Conservation (phyloP, 192 early-diverging fungal genomes). For the Pilobolus umbonatus region DNA sequence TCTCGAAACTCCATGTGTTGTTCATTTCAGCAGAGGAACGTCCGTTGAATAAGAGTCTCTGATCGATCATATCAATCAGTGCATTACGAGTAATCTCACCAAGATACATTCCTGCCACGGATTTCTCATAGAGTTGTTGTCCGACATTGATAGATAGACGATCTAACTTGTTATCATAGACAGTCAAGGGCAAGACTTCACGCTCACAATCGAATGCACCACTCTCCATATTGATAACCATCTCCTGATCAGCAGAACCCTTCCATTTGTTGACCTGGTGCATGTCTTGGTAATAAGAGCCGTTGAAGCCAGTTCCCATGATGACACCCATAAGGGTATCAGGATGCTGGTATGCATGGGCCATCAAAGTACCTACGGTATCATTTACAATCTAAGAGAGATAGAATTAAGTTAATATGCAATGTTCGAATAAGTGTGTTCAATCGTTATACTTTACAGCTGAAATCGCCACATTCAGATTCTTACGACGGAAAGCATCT, state of each 20-base stretch:
- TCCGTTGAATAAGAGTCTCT: slow-evolving; percentile 70
- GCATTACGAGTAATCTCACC: slow-evolving; percentile 83
- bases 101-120: slow-evolving; percentile 92
- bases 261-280: slow-evolving; percentile 42
- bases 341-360: slow-evolving; percentile 77
- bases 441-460: slow-evolving; percentile 23
- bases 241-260: slow-evolving; percentile 40
- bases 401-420: background rate
- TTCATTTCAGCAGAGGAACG: slow-evolving; percentile 55
- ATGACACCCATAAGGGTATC: slow-evolving; percentile 83
- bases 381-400: slow-evolving; percentile 78
- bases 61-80: slow-evolving; percentile 73
- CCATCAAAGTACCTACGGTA: slow-evolving; percentile 89
- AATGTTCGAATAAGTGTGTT: background rate
- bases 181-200: slow-evolving; percentile 71
- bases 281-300: slow-evolving; percentile 56
- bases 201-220: slow-evolving; percentile 83
- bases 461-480: slow-evolving; percentile 64
- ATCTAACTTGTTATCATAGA: slow-evolving; percentile 81
- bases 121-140: slow-evolving; percentile 85
- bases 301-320: slow-evolving; percentile 91
- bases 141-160: slow-evolving; percentile 77
- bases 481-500: slow-evolving; percentile 70
- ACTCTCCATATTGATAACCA: slow-evolving; percentile 96
- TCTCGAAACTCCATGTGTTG: slow-evolving; percentile 72